Evolutionary conservation across 148 eudicot genomes (phyloP).

Genomic region (Dianthus caryophyllus): DNA sequence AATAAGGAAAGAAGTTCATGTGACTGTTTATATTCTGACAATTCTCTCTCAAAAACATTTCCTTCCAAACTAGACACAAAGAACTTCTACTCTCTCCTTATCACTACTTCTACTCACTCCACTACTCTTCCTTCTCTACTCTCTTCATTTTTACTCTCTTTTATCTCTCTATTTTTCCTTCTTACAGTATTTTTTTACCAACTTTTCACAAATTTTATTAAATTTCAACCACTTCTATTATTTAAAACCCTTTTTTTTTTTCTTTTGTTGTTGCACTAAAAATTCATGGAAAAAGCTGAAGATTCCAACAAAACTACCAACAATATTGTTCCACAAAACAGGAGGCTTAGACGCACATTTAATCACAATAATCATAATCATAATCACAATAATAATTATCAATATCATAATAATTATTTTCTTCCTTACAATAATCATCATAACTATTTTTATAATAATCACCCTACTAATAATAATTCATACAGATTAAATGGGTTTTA

Average conservation of each 20-base stretch:
- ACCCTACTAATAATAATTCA: constrained; percentile 32
- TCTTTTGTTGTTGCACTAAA: constrained; percentile 20
- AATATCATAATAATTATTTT: constrained; percentile 6
- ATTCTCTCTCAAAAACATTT: constrained; percentile 10
- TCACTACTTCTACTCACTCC: too few relatives aligned
- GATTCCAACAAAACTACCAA: constrained; percentile 43
- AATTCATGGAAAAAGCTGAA: constrained; percentile 56
- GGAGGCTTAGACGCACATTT: constrained; percentile 26
- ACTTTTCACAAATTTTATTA: not conserved
- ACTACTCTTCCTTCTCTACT: constrained; percentile 31
- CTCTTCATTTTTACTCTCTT: constrained; percentile 17
- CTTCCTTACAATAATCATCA: not conserved
- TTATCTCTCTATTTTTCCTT: not conserved
- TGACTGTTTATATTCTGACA: constrained; percentile 22
- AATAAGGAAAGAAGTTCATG: constrained; percentile 19
- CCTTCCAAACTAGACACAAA: constrained; percentile 30
- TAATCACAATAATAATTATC: constrained; percentile 24
- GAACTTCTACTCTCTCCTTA: constrained; percentile 36
- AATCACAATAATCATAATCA: constrained; percentile 26
- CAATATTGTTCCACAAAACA: constrained; percentile 41
- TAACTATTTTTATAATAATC: not conserved
- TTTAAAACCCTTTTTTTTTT: constrained; percentile 9
- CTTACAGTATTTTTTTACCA: constrained; percentile 5
- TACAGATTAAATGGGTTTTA: constrained; percentile 34
- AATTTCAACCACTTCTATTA: constrained; percentile 4